A percentile compares a stretch with the other conserved stretches of the same genome.
Conservation (phyloP, 2,329 filamentous ascomycete species). For the Sphaerulina vaccinii region DNA sequence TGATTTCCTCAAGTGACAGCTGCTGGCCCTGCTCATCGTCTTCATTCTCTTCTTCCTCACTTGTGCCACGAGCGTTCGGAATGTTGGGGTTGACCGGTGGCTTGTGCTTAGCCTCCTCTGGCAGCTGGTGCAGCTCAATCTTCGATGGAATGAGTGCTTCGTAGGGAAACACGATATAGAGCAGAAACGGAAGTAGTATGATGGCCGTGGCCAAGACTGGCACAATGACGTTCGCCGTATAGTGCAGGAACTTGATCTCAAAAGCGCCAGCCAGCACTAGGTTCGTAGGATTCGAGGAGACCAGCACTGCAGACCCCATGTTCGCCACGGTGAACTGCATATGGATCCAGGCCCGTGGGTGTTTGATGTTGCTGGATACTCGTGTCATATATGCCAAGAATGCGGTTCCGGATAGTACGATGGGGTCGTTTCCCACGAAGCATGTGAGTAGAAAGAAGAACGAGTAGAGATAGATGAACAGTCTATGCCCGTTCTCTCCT, state of each 20-base stretch:
- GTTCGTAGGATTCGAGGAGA: conserved; percentile 77
- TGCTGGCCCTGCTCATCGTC: conserved; percentile 51
- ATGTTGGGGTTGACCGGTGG: conserved; percentile 72
- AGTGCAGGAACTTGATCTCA: conserved; percentile 67
- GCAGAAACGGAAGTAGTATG: conserved; percentile 66
- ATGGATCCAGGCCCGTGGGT: conserved; percentile 71
- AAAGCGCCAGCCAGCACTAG: conserved; percentile 72
- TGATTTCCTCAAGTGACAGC: conserved; percentile 67
- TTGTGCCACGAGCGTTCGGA: conserved; percentile 58
- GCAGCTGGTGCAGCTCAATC: conserved; percentile 68
- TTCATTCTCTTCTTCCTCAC: conserved; percentile 51
- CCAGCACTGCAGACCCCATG: conserved; percentile 71
- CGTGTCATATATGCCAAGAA: conserved; percentile 76
- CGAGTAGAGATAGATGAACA: conserved; percentile 71
- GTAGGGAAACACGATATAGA: conserved; percentile 68
- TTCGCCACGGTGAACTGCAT: conserved; percentile 73
- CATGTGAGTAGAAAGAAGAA: conserved; percentile 69
- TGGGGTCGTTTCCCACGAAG: conserved; percentile 73
- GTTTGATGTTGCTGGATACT: conserved; percentile 69
- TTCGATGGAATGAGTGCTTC: conserved; percentile 62
- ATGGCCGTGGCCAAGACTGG: conserved; percentile 66
- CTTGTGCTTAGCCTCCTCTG: conserved; percentile 55
- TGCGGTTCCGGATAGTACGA: conserved; percentile 71
- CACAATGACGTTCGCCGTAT: conserved; percentile 76
- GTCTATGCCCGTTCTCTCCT: conserved; percentile 63